Evolutionary conservation across 441 rosid species (phyloP).

Genomic region (Eruca vesicaria): DNA sequence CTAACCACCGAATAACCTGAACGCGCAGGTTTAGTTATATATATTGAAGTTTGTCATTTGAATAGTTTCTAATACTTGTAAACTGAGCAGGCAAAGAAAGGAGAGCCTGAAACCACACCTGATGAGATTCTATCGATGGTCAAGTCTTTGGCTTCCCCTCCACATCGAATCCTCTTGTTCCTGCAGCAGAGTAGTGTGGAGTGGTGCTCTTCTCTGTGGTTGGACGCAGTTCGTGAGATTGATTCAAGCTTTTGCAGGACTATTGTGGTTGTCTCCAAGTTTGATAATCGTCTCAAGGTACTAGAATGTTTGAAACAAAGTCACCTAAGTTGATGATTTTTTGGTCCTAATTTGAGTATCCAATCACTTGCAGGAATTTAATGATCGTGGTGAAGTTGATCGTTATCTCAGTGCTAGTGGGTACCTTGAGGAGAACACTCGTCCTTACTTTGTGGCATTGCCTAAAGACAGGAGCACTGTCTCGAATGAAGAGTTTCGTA

Average conservation of each 20-base stretch:
- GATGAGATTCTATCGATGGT: conserved; percentile 95
- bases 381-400: conserved; percentile 88
- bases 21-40: not conserved
- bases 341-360: not conserved
- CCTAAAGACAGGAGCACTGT: conserved; percentile 79
- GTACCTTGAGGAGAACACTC: conserved; percentile 83
- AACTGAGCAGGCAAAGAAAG: conserved; percentile 76
- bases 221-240: conserved; percentile 84
- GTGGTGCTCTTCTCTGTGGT: conserved; percentile 97
- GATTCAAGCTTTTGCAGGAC: conserved; percentile 87
- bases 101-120: conserved; percentile 93
- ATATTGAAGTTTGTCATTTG: not conserved
- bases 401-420: conserved; percentile 91
- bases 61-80: not conserved
- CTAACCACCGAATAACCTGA: too few species aligned
- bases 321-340: not conserved
- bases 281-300: conserved; percentile 96
- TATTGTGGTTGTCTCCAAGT: conserved; percentile 86
- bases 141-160: conserved; percentile 89
- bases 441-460: conserved; percentile 85
- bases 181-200: conserved; percentile 98
- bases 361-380: conserved; percentile 60
- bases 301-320: not conserved
- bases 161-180: conserved; percentile 85
- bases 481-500: conserved; percentile 87